Evolutionary conservation across 2,329 filamentous ascomycete species (phyloP).

Genomic region (Epicoccum sorghinum): DNA sequence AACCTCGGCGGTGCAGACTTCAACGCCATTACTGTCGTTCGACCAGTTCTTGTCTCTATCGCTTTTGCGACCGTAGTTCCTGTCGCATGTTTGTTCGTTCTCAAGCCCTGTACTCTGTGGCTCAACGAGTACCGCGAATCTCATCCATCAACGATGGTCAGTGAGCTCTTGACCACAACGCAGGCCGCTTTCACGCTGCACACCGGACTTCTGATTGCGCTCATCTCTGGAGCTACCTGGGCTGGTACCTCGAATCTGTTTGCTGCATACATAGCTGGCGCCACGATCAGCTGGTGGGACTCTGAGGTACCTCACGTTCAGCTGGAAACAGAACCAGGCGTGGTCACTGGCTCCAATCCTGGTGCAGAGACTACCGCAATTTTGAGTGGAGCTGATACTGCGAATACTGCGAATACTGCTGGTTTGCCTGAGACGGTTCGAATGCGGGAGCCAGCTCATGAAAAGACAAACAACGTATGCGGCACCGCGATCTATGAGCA

Average conservation of each 20-base stretch:
- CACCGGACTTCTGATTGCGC: conserved; percentile 56
- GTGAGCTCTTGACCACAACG: conserved; percentile 31
- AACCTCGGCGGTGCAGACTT: conserved; percentile 61
- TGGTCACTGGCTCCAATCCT: not conserved
- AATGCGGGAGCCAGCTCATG: no score
- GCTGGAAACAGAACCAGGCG: not conserved
- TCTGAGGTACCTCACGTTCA: conserved; percentile 40
- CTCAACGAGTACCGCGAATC: conserved; percentile 43
- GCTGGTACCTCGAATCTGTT: conserved; percentile 68
- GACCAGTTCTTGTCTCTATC: conserved; percentile 60
- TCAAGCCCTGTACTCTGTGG: conserved; percentile 50
- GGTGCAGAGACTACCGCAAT: not conserved
- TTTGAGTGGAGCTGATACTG: not conserved
- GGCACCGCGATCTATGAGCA: conserved; percentile 50
- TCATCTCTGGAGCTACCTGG: conserved; percentile 61
- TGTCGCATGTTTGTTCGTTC: conserved; percentile 54
- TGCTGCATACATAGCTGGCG: conserved; percentile 65
- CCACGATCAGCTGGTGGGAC: conserved; percentile 66
- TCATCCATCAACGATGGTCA: conserved; percentile 24
- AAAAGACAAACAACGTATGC: conserved; percentile 14
- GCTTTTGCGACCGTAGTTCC: conserved; percentile 59
- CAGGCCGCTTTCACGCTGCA: conserved; percentile 56
- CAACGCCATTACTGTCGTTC: conserved; percentile 51
- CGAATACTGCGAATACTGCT: not conserved
- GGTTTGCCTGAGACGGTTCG: not conserved